These are phyloP conservation scores for Candida labiduridarum DNA, from an alignment of 1,139 yeast species.

Conservation along the genomic window DNA sequence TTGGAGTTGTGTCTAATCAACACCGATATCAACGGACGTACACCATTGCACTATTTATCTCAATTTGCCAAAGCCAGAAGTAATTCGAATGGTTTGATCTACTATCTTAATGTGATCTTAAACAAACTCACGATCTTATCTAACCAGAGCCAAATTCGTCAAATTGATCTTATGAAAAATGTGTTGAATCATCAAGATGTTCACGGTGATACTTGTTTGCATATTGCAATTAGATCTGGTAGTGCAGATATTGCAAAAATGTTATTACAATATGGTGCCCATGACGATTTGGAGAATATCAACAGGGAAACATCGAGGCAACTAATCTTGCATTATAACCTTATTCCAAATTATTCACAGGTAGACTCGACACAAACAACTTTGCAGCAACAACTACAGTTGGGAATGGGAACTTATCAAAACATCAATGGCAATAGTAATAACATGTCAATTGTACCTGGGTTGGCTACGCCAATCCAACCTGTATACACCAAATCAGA, in stretches of 20 bases:
- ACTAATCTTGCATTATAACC: conserved; percentile 29
- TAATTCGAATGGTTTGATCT: conserved; percentile 46
- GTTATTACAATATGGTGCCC: conserved; percentile 48
- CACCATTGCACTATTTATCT: conserved; percentile 73
- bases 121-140: conserved; percentile 41
- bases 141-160: conserved; percentile 27
- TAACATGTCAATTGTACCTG: conserved; percentile 8
- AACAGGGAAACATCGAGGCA: conserved; percentile 42
- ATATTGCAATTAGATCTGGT: conserved; percentile 56
- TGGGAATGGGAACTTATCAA: conserved; percentile 14
- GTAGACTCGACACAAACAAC: conserved; percentile 8
- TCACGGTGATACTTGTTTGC: conserved; percentile 70
- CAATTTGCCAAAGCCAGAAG: conserved; percentile 58
- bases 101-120: conserved; percentile 41
- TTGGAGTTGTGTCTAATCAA: conserved; percentile 71
- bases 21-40: conserved; percentile 71
- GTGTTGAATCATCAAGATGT: conserved; percentile 71
- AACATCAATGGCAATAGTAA: conserved; percentile 11
- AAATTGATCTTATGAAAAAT: conserved; percentile 54
- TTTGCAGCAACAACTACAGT: conserved; percentile 14
- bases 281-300: conserved; percentile 47
- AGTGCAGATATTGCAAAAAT: conserved; percentile 40
- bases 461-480: conserved; percentile 45
- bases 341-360: conserved; percentile 20
- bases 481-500: conserved; percentile 27